Percentiles rank a stretch among this genome's conserved stretches.
Evolutionary conservation across 164 flowering plant species (phyloP).

Genomic region (Amborella trichopoda): DNA sequence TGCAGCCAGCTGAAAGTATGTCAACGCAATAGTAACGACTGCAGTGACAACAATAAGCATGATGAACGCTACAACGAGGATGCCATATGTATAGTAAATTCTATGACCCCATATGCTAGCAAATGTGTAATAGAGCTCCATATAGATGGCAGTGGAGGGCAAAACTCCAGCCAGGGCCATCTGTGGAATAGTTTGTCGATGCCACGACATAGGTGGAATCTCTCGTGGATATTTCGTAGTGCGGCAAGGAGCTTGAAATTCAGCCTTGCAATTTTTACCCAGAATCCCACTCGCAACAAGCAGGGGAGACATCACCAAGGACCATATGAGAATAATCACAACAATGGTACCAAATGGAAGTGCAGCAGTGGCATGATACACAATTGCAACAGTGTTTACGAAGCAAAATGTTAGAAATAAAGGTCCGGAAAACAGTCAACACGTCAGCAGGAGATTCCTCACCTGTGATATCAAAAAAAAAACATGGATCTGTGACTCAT

Average conservation of each 20-base stretch:
- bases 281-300: conserved; percentile 22
- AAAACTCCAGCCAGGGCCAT: conserved; percentile 35
- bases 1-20: conserved; percentile 32
- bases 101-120: conserved; percentile 35
- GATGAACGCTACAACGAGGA: conserved; percentile 27
- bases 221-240: conserved; percentile 27
- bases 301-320: conserved; percentile 18
- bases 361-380: conserved; percentile 21
- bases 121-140: conserved; percentile 29
- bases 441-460: conserved; percentile 20
- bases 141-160: conserved; percentile 32
- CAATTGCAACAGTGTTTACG: conserved; percentile 21
- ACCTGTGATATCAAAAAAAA: conserved; percentile 11
- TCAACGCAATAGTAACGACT: conserved; percentile 26
- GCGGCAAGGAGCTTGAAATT: conserved; percentile 25
- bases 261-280: conserved; percentile 19
- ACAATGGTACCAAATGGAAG: conserved; percentile 23
- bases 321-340: conserved; percentile 23
- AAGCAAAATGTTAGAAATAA: conserved; percentile 22
- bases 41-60: conserved; percentile 32
- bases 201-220: conserved; percentile 30
- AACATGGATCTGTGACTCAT: no score
- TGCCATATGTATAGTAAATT: conserved; percentile 30
- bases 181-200: conserved; percentile 27
- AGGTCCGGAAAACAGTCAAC: conserved; percentile 23